Evolutionary conservation across 1,139 yeast species (phyloP), one percentile per base, ranked within the genome.

Genomic region (Taphrina sp.): DNA sequence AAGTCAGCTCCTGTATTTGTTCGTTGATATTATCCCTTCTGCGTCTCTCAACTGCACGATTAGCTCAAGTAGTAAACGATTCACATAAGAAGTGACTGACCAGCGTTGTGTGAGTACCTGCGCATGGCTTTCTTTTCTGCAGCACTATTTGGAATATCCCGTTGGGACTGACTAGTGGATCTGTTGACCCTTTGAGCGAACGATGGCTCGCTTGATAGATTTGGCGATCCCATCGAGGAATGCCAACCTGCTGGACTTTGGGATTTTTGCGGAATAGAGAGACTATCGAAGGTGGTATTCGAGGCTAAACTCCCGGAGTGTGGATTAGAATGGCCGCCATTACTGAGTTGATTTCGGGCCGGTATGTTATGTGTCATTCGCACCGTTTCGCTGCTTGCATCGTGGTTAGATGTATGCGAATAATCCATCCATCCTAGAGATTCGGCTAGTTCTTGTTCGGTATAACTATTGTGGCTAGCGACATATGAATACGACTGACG

Each of bases 1-100:
- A 74, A 49, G 88, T 76, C 42, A 90, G 74, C 64, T 89, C 95
- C 64, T 85, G 94, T 58, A 90, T 90, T 65, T 83, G 82, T 52
- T 88, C 96, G 66, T 89, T 89, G 69, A 90, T 86, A 65, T 85
- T 87, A 68, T 89, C 97, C 59, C 95, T 75, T 59, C 95, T 78
- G 62, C 87, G 81, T 14, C 94, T 72, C 60, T 79, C 83, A 14
- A 75, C 74, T 4, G 16, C 1, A 23, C 5, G 17, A 74, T n/a
- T 35, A 70, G 19, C 8, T 12, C 16, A 3, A 12, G n/a, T 8
- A 12, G 17, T 16, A 7, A 12, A 5, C 5, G 17, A 2, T 10
- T n/a, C 23, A 19, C 14, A 14, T 7, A 8, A 7, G 12, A 7
- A 14, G 8, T 19, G 36, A 52, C 60, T 7, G 14, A 57, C 61